Evolutionary conservation across 2,329 filamentous ascomycete genomes (phyloP).

Genomic region (Decorospora gaudefroyi): DNA sequence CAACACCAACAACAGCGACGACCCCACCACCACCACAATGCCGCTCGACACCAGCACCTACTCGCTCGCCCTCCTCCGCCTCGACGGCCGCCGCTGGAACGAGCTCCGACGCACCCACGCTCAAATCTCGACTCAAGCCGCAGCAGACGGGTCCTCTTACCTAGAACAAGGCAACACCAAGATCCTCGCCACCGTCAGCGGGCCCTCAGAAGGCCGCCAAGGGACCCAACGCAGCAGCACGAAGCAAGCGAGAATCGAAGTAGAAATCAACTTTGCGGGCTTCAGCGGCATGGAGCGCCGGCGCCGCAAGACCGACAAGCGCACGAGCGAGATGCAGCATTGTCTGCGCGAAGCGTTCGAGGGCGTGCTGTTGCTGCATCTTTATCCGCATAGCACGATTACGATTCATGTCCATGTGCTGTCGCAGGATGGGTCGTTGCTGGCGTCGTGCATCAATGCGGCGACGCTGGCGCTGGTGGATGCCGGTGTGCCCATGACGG

Average conservation of each 20-base stretch:
- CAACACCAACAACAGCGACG: background rate
- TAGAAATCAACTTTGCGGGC: conserved; percentile 82
- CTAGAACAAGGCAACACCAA: conserved; percentile 98
- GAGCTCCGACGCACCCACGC: conserved; percentile 87
- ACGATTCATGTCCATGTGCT: conserved; percentile 83
- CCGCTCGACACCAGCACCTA: conserved; percentile 95
- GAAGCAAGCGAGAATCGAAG: conserved; percentile 69
- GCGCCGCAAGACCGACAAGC: conserved; percentile 69
- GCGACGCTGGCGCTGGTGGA: conserved; percentile 90
- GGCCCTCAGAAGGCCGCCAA: conserved; percentile 72
- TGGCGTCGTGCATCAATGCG: conserved; percentile 89
- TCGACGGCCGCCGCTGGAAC: conserved; percentile 88
- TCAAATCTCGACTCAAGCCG: conserved; percentile 88
- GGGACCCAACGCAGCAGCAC: conserved; percentile 54
- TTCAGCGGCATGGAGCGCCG: conserved; percentile 88
- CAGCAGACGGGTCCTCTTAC: conserved; percentile 90
- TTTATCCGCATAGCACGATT: conserved; percentile 88
- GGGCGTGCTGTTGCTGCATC: conserved; percentile 77
- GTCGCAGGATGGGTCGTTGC: conserved; percentile 84
- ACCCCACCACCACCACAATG: conserved; percentile 58
- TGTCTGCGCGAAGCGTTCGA: conserved; percentile 79
- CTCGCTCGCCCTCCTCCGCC: conserved; percentile 72
- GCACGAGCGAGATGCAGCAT: conserved; percentile 77
- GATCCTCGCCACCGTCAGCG: conserved; percentile 88
- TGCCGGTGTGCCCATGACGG: conserved; percentile 92